Base-by-base conservation (phyloP, 129 eudicot species). In the Arctium lappa region DNA sequence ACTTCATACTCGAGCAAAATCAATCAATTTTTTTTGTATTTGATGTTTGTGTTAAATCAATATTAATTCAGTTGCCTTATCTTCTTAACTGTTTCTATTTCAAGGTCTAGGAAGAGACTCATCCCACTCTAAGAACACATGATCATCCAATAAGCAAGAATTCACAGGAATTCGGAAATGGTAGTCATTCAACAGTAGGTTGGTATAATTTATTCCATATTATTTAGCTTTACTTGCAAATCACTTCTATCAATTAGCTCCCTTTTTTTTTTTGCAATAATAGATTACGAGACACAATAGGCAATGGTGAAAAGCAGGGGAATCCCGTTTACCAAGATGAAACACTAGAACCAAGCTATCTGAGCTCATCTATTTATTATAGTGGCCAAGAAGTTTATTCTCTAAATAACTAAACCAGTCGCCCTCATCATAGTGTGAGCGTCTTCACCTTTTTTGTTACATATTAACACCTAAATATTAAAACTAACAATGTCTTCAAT, bases 41-140 rank as follows among this genome's bases (percentile, higher is more conserved):
- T 22, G 27, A 22, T 22, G 1, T 70, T 33, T 3, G 42, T 32
- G 39, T 1, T 37, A 34, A 76, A 22, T 22, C 27, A 9, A 42
- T 8, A 0, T 42, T 1, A 22, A 77, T 18, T 77, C 33, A 11
- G 1, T 76, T 36, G n/a, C 30, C 32, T 39, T 29, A 63, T 15
- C 71, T 63, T 72, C 74, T 73, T 22, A 22, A 65, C 15, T 7
- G 36, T 87, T 2, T 53, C 63, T 5, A 77, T 76, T n/a, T 16
- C 80, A 91, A 92, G 94, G 92, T 18, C 60, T 88, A 32, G 89
- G 90, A 46, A 87, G 82, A 66, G 88, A 88, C 39, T 50, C 90
- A 16, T 76, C 89, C 4, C 86, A 88, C 38, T 72, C 85, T 6
- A 87, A 77, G 48, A 73, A 34, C 71, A 72, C 7, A 34, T 87